phyloP scores from a whole-genome alignment of 1,284 basidiomycete species.

The Blastosporella zonata region DNA sequence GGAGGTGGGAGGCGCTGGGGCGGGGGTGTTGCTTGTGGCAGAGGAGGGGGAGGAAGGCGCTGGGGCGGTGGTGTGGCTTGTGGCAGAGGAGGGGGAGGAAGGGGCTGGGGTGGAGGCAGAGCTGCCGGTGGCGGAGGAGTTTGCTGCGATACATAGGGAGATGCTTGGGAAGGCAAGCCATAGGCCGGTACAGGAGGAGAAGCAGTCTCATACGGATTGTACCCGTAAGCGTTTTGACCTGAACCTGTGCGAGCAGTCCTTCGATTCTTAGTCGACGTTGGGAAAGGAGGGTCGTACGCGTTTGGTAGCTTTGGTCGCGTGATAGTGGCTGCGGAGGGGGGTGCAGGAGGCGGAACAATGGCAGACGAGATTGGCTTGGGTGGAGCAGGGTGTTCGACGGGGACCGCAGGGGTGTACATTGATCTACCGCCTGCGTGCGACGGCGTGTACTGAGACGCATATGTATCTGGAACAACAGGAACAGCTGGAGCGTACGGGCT shows the following conservation, averaged over 20 bases:
- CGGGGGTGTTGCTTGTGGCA: conserved; percentile 7
- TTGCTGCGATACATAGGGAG: conserved; percentile 12
- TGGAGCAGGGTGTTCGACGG: conserved; percentile 15
- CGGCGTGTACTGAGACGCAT: conserved; percentile 19
- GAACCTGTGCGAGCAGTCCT: conserved; percentile 28
- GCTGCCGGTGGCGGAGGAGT: conserved; percentile 8
- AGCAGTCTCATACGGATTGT: conserved; percentile 18
- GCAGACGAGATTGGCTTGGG: conserved; percentile 14
- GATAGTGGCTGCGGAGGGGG: conserved; percentile 36
- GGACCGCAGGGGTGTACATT: conserved; percentile 20
- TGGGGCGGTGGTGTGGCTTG: background rate
- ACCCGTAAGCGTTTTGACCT: conserved; percentile 19
- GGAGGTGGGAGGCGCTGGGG: conserved; percentile 7
- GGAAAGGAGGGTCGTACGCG: conserved; percentile 80
- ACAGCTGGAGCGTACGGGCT: conserved; percentile 12
- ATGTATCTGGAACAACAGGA: conserved; percentile 9
- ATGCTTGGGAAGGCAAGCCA: conserved; percentile 6
- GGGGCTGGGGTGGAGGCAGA: conserved; percentile 11
- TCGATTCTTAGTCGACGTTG: conserved; percentile 47
- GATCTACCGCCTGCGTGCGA: conserved; percentile 17
- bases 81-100: conserved; percentile 10
- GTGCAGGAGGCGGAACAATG: conserved; percentile 32
- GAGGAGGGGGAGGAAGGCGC: conserved; percentile 3
- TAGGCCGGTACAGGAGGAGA: conserved; percentile 15
- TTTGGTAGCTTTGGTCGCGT: conserved; percentile 64